Evolutionary conservation across 225 moss, liverwort and hornwort genomes (phyloP).

Genomic region (Lunularia cruciata): DNA sequence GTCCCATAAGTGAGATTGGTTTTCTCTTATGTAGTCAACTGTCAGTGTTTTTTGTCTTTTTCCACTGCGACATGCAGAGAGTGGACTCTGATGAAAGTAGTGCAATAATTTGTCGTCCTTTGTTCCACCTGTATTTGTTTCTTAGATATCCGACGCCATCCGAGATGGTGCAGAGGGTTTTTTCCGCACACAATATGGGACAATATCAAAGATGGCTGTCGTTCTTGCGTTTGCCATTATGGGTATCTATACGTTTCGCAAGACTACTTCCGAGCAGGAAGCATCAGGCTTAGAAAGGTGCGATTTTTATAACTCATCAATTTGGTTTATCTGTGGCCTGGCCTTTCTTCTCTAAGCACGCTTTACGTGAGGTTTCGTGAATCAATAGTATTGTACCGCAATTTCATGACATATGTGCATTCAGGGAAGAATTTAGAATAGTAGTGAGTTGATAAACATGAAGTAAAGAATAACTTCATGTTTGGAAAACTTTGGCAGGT

Average conservation of each 20-base stretch:
- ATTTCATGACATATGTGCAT: not conserved
- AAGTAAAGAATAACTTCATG: not conserved
- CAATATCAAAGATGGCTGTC: slow-evolving; percentile 97
- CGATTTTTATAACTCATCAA: not conserved
- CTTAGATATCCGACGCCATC: slow-evolving; percentile 93
- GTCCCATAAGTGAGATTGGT: too few species aligned
- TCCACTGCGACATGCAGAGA: not conserved
- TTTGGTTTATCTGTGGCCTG: not conserved
- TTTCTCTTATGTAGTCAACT: too few species aligned
- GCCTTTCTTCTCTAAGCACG: not conserved
- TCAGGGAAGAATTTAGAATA: not conserved
- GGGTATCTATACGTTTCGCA: slow-evolving; percentile 81
- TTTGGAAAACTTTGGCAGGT: slow-evolving; percentile 64
- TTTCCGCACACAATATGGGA: slow-evolving; percentile 91
- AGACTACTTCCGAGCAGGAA: slow-evolving; percentile 87
- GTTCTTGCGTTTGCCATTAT: slow-evolving; percentile 75
- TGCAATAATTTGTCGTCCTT: too few species aligned
- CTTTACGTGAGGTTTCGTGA: too few species aligned
- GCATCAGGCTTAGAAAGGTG: slow-evolving; percentile 90
- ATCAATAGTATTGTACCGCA: not conserved
- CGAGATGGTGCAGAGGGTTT: slow-evolving; percentile 99
- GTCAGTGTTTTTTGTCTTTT: slow-evolving; percentile 5
- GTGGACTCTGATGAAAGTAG: not conserved
- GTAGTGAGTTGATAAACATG: not conserved
- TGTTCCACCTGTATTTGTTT: not conserved